Evolutionary conservation across 148 eudicot species (phyloP), one percentile per base, ranked within the genome.

Genomic region (Cornus suecica): DNA sequence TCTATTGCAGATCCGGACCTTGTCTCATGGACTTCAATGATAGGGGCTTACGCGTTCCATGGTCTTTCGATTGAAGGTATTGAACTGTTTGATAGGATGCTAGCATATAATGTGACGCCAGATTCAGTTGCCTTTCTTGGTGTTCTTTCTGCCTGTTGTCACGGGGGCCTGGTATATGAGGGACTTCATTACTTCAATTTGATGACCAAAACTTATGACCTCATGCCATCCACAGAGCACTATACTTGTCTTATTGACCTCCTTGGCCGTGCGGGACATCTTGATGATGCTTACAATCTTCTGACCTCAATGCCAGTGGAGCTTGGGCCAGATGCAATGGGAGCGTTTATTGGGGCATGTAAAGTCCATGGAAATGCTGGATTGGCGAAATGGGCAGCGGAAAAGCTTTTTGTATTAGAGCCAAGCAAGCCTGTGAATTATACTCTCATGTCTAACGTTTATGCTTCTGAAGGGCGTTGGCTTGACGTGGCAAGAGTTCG

Each of bases 111-210:
- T 64, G 42, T 74, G 15, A 80, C 10, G 68, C 95, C 90, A 3
- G 93, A 93, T 80, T 66, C 69, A 52, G 66, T 93, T 66, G 80
- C 87, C 42, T 87, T 90, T 82, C 87, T 93, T 20, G 85, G 83
- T 41, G 86, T 93, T 62, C 87, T 92, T 69, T 83, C 95, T 79
- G 90, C 95, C 4, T 90, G 97, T 69, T 82, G 84, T 79, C 92
- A 93, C 70, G 90, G 86, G 23, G 94, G 92, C 66, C 79, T 81
- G 24, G 75, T 89, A 65, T 74, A 65, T 18, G 85, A 91, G 62
- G 96, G 96, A 45, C 77, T 86, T 71, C 77, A 69, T 56, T 93
- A 80, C 74, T 93, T 90, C 65, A 78, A 74, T 24, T 76, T 87
- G 66, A 91, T 91, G 96, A 79, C 82, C 31, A 72, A 74, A 37